A percentile compares a stretch with the other conserved stretches of the same genome.
Conservation (phyloP, 1,139 yeast species). For the Meyerozyma elateridarum region DNA sequence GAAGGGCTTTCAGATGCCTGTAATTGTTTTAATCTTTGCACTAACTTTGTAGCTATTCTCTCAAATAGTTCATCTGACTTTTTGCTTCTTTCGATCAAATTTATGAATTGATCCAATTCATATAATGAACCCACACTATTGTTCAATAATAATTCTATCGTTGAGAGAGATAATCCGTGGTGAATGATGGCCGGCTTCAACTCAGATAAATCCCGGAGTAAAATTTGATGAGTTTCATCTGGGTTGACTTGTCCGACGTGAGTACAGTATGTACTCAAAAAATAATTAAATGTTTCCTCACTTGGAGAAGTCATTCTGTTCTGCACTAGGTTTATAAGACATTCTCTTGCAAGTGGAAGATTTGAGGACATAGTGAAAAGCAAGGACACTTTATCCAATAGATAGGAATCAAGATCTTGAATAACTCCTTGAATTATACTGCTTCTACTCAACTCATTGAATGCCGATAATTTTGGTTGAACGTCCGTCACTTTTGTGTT, state of each 20-base stretch:
- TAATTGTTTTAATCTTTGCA: too few relatives aligned
- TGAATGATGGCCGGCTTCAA: constrained; percentile 32
- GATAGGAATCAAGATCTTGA: constrained; percentile 17
- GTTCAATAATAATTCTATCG: constrained; percentile 21
- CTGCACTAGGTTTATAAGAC: constrained; percentile 19
- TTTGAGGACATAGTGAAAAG: constrained; percentile 20
- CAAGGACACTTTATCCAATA: constrained; percentile 25
- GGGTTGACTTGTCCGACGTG: background rate
- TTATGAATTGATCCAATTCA: constrained; percentile 32
- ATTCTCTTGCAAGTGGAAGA: constrained; percentile 14
- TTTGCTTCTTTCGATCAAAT: constrained; percentile 14
- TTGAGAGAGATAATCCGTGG: constrained; percentile 14
- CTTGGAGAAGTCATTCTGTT: constrained; percentile 22
- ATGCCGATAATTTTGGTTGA: constrained; percentile 8
- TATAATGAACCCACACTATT: constrained; percentile 18
- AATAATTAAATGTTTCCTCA: constrained; percentile 20
- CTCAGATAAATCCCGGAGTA: constrained; percentile 21
- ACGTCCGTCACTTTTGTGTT: constrained; percentile 10
- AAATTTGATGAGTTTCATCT: constrained; percentile 9
- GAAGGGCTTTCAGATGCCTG: too few relatives aligned
- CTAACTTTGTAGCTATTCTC: constrained; percentile 4
- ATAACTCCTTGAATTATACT: constrained; percentile 9
- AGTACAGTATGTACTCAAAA: constrained; percentile 8
- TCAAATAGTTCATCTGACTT: constrained; percentile 11
- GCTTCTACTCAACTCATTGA: background rate